These are phyloP conservation scores for Xylariaceae sp. DNA, from an alignment of 2,329 filamentous ascomycete species.

Conservation along the genomic window DNA sequence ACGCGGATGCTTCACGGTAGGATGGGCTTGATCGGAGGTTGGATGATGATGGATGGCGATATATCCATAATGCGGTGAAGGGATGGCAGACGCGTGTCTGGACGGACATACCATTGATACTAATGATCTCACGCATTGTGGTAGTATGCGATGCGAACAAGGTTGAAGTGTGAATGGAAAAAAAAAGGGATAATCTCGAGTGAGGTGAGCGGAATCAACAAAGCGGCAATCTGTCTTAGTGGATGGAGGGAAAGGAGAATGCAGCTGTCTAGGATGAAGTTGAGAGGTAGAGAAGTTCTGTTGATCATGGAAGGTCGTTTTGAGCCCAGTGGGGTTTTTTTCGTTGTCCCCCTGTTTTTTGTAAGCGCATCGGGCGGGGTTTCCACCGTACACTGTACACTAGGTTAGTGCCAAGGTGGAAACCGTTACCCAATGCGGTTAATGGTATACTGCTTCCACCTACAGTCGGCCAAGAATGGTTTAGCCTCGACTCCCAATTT, in stretches of 20 bases:
- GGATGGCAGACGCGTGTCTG: slow-evolving; percentile 33
- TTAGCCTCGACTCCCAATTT: background rate
- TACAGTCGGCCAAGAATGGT: too few species aligned
- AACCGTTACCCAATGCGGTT: background rate
- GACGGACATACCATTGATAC: slow-evolving; percentile 80
- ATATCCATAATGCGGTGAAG: slow-evolving; percentile 41
- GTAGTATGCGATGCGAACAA: slow-evolving; percentile 34
- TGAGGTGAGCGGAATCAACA: slow-evolving; percentile 17
- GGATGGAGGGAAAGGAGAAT: slow-evolving; percentile 20
- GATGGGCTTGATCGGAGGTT: slow-evolving; percentile 14
- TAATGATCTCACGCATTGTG: slow-evolving; percentile 99
- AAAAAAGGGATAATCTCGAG: slow-evolving; percentile 17
- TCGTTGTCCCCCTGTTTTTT: slow-evolving; percentile 28
- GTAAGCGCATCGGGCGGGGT: slow-evolving; percentile 27
- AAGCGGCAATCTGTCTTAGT: slow-evolving; percentile 22
- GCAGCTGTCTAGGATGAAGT: slow-evolving; percentile 20
- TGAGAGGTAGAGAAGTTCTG: slow-evolving; percentile 20
- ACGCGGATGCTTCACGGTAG: slow-evolving; percentile 23
- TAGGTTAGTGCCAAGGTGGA: background rate
- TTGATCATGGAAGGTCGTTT: slow-evolving; percentile 24
- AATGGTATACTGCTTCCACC: background rate
- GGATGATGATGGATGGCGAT: slow-evolving; percentile 20
- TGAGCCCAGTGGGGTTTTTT: slow-evolving; percentile 24
- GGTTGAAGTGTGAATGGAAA: slow-evolving; percentile 31
- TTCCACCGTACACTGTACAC: background rate